Conservation (phyloP, 345 rosid genomes). For the Camelina laxa region DNA sequence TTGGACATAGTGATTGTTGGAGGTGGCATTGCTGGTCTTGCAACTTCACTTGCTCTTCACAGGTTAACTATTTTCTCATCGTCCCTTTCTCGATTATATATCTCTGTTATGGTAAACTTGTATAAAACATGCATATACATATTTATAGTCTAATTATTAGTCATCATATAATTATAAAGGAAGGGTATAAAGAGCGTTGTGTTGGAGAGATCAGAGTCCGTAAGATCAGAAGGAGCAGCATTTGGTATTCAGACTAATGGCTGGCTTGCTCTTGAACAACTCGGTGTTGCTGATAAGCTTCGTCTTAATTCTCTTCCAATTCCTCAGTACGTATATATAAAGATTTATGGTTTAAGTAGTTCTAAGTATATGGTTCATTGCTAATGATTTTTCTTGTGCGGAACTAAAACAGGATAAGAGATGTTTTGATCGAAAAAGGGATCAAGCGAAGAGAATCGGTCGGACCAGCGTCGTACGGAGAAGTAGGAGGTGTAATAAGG, state of each 20-base stretch:
- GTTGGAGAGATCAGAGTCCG: conserved; percentile 55
- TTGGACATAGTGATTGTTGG: conserved; percentile 56
- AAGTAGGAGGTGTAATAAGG: conserved; percentile 55
- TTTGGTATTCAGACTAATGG: conserved; percentile 60
- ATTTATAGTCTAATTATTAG: background rate
- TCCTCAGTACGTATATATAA: conserved; percentile 33
- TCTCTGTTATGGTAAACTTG: background rate
- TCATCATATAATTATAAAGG: conserved; percentile 43
- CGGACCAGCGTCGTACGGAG: conserved; percentile 45
- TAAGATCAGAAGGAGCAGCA: conserved; percentile 56
- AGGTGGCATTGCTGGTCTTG: conserved; percentile 69
- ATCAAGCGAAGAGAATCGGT: conserved; percentile 26
- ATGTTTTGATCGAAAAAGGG: conserved; percentile 32
- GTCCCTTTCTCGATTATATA: background rate
- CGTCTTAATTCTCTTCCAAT: conserved; percentile 45
- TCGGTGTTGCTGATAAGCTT: conserved; percentile 57
- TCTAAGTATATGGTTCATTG: background rate
- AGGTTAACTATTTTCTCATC: conserved; percentile 30
- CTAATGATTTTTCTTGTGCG: background rate
- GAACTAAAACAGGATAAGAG: conserved; percentile 27
- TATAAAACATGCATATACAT: background rate
- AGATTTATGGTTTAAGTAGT: background rate
- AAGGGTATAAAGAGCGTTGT: conserved; percentile 63
- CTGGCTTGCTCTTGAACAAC: conserved; percentile 66
- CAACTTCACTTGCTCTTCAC: conserved; percentile 69